A percentile compares a stretch with the other conserved stretches of the same genome.
phyloP scores from a whole-genome alignment of 2,329 filamentous ascomycete genomes.

The Endoconidiophora polonica region DNA sequence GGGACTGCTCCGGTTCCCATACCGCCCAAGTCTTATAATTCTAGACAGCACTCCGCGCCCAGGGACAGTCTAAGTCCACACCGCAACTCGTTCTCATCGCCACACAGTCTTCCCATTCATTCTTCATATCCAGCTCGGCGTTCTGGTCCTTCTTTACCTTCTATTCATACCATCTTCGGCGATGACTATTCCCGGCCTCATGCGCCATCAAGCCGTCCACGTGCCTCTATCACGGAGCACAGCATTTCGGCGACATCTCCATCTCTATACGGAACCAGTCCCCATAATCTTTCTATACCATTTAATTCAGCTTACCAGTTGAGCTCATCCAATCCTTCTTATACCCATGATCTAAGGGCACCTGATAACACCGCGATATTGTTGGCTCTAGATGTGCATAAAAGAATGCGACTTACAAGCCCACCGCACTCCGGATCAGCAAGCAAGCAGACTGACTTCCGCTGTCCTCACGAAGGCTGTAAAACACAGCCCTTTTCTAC shows the following conservation, averaged over 20 bases:
- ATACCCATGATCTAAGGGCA: background rate
- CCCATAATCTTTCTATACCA: no score
- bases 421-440: slow-evolving; percentile 1
- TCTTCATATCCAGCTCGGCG: background rate
- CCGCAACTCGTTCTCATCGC: background rate
- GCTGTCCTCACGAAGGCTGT: slow-evolving; percentile 35
- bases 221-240: background rate
- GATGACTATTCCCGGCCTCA: slow-evolving; percentile 1
- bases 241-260: slow-evolving; percentile 4
- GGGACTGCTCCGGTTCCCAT: slow-evolving; percentile 2
- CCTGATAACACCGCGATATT: background rate
- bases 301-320: slow-evolving; percentile 7
- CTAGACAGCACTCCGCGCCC: background rate
- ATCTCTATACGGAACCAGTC: background rate
- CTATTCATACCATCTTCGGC: slow-evolving; percentile 6
- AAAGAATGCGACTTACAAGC: slow-evolving; percentile 6
- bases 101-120: slow-evolving; percentile 3
- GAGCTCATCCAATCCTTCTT: slow-evolving; percentile 9
- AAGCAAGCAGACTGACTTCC: slow-evolving; percentile 3
- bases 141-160: background rate
- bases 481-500: slow-evolving; percentile 61
- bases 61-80: background rate
- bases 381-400: slow-evolving; percentile 1
- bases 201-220: background rate
- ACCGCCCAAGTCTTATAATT: background rate